Base-by-base conservation (phyloP, 148 eudicot species). In the Camellia granthamiana region DNA sequence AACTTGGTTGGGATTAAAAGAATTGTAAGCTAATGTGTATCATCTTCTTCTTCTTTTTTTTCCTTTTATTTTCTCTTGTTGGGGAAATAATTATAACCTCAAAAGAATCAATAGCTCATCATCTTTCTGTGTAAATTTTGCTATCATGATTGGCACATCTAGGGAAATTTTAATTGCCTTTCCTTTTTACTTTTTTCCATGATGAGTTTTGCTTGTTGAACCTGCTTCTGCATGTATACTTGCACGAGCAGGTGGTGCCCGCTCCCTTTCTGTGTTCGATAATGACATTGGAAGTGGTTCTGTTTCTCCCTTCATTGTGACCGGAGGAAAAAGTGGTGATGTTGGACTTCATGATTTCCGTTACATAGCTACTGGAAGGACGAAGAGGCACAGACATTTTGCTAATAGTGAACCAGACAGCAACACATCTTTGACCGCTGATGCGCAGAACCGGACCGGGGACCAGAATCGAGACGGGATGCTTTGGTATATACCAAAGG, bases 401-500 rank as follows among this genome's bases (percentile, higher is more conserved):
- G 86, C 87, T 76, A 75, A 84, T 76, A 82, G 73, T 73, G 97
- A 96, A 64, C 88, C 87, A 77, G 71, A 85, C 60, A 81, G 80
- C 49, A 91, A 84, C 77, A 58, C 90, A 69, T 88, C 92, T 71
- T 78, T 86, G 47, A 82, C 87, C 30, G 83, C 87, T 51, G 94
- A 86, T 77, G 75, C 83, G 76, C 91, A 74, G 60, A 88, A 83
- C 88, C 82, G 88, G 88, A 76, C 83, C 55, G 97, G 97, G 76
- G 97, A 93, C 85, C 94, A 92, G 74, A 95, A 95, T 84, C 88
- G 91, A 69, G 91, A 94, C 83, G 98, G 99, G 73, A 97, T 97
- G 99, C 88, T 97, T 44, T 97, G 99, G 99, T 97, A 97, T 81
- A 94, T 97, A 86, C 99, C 99, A 59, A 97, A 94, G 87, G 99